These are phyloP conservation scores for Malania oleifera DNA, from an alignment of 164 flowering plant genomes.

Conservation along the genomic window DNA sequence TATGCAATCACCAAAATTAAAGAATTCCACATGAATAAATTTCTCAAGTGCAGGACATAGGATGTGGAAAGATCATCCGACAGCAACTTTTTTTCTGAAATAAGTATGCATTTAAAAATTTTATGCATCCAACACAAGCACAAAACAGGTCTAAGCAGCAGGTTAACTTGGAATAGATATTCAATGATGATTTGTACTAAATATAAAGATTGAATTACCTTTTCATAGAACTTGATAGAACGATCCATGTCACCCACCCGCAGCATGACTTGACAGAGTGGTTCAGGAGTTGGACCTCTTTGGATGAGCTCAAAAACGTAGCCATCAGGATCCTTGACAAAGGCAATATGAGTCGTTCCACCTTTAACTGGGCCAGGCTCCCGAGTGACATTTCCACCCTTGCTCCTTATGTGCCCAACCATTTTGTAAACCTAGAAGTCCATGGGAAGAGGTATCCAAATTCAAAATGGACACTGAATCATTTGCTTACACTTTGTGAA, in stretches of 20 bases:
- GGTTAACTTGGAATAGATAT: background rate
- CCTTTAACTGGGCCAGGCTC: constrained; percentile 98
- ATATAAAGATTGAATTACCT: constrained; percentile 39
- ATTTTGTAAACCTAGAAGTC: constrained; percentile 62
- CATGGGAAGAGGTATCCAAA: background rate
- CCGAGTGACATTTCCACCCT: constrained; percentile 81
- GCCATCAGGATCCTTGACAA: constrained; percentile 96
- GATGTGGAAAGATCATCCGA: no score
- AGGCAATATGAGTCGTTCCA: constrained; percentile 71
- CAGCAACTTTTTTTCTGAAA: no score
- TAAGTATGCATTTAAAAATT: no score
- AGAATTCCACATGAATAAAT: no score
- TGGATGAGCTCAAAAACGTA: constrained; percentile 87
- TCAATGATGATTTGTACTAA: background rate
- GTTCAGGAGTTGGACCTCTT: constrained; percentile 82
- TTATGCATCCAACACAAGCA: no score
- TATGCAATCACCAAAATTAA: no score
- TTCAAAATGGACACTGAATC: background rate
- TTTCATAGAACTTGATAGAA: constrained; percentile 86
- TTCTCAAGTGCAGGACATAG: no score
- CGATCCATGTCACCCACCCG: constrained; percentile 94
- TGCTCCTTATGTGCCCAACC: constrained; percentile 66
- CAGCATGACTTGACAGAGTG: constrained; percentile 95
- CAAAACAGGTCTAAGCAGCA: no score
- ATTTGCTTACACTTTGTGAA: background rate